phyloP scores from a whole-genome alignment of 148 eudicot species.

The Amaranthus palmeri region DNA sequence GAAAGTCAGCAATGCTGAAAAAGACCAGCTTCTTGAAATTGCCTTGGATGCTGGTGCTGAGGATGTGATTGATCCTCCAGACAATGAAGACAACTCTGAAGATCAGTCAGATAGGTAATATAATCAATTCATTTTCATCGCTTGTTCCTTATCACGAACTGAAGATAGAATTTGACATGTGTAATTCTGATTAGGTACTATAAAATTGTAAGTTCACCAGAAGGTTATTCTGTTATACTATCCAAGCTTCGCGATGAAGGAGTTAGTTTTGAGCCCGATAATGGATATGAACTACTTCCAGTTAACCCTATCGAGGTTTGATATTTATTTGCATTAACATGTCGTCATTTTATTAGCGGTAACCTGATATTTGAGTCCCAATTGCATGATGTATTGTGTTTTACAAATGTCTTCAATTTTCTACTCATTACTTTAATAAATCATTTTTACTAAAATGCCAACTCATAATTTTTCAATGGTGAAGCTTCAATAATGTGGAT shows the following conservation, averaged over 20 bases:
- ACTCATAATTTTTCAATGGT: too few species aligned
- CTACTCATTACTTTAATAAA: too few species aligned
- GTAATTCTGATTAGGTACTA: conserved; percentile 43
- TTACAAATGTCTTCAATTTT: too few species aligned
- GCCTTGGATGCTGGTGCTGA: conserved; percentile 98
- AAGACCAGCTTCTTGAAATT: conserved; percentile 65
- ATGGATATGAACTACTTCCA: conserved; percentile 80
- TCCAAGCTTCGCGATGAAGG: conserved; percentile 81
- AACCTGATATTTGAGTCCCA: not conserved
- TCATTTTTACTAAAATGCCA: too few species aligned
- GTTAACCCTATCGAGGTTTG: conserved; percentile 67
- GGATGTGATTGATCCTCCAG: conserved; percentile 77
- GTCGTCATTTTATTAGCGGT: not conserved
- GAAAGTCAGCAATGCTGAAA: conserved; percentile 64
- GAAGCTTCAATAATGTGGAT: too few species aligned
- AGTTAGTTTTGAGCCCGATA: conserved; percentile 72
- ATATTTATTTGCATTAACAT: not conserved
- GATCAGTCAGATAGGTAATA: conserved; percentile 63
- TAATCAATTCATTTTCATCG: not conserved
- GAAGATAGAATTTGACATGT: not conserved
- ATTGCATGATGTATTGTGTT: too few species aligned
- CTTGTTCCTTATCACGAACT: not conserved
- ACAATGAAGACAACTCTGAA: conserved; percentile 56
- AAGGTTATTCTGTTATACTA: conserved; percentile 55
- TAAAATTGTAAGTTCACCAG: conserved; percentile 74